Conservation (phyloP, 345 rosid species). For the Erucastrum elatum region DNA sequence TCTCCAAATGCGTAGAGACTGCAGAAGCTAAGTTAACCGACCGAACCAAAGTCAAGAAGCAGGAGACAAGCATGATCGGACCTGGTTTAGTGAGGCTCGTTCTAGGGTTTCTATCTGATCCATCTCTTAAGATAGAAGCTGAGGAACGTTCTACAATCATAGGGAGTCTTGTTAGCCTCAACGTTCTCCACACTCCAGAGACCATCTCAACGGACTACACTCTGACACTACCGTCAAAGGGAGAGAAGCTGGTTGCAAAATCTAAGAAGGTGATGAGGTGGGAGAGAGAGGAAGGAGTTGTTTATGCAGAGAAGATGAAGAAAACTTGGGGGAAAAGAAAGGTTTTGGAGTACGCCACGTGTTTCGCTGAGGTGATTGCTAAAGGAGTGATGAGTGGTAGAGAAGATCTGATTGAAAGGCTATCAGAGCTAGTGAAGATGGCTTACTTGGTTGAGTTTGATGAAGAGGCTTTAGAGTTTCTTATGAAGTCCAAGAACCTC, state of each 20-base stretch:
- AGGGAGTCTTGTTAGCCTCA: slow-evolving; percentile 42
- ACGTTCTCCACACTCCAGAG: slow-evolving; percentile 44
- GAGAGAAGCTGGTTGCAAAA: slow-evolving; percentile 32
- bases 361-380: slow-evolving; percentile 53
- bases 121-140: slow-evolving; percentile 49
- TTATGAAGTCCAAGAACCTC: slow-evolving; percentile 59
- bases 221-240: slow-evolving; percentile 41
- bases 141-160: slow-evolving; percentile 51
- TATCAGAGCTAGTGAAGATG: slow-evolving; percentile 58
- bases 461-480: slow-evolving; percentile 49
- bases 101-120: slow-evolving; percentile 59
- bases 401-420: slow-evolving; percentile 47
- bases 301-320: slow-evolving; percentile 51
- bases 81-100: slow-evolving; percentile 53
- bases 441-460: slow-evolving; percentile 54
- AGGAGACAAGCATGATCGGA: slow-evolving; percentile 30
- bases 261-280: slow-evolving; percentile 51
- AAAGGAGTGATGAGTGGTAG: slow-evolving; percentile 57
- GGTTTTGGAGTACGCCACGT: slow-evolving; percentile 50
- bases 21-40: slow-evolving; percentile 37
- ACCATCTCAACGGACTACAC: slow-evolving; percentile 41
- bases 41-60: slow-evolving; percentile 4
- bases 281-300: slow-evolving; percentile 49
- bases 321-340: slow-evolving; percentile 36
- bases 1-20: slow-evolving; percentile 53